Evolutionary conservation across 108 stramenopile genomes (phyloP), one percentile per base, ranked within the genome.

Genomic region (Skeletonema costatum): DNA sequence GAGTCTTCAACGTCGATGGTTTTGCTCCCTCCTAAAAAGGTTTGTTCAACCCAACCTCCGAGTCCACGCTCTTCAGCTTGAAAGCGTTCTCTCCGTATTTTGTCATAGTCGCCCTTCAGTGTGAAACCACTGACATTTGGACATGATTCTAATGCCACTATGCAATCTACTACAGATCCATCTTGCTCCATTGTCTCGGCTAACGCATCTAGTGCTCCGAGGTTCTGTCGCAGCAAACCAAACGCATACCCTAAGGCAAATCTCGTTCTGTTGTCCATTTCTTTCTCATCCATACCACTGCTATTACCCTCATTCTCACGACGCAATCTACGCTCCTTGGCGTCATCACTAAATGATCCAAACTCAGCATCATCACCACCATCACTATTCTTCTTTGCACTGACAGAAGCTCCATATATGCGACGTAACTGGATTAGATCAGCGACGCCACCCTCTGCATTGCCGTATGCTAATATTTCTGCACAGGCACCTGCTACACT

Each of bases 401-500:
- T 21, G 56, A 70, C 74, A 35, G 78, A 75, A 42, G 84, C 80
- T 32, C 76, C 78, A 51, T 85, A 87, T 19, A 87, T 76, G 19
- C 79, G 83, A 14, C 85, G 87, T n/a, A 88, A 75, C 70, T 90
- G 90, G 46, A 78, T 59, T 44, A 93, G 82, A 72, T 93, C 92
- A 0, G 92, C 92, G 12, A 85, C 69, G 29, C 93, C 93, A 42
- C 93, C 93, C 60, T 85, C 82, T n/a, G 84, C 77, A 60, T 89
- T 89, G 2, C 92, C 90, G 81, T 85, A 92, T 10, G 90, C 85
- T 32, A 95, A 79, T 32, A 95, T 92, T 70, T 95, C 94, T 36
- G 89, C 87, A 77, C 92, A 93, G 19, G 87, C 90, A 48, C 94
- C 94, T 11, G 94, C 94, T 5, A 93, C 89, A 74, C 88, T 89